A percentile compares a stretch with the other conserved stretches of the same genome.
phyloP scores from a whole-genome alignment of 148 eudicot species.

The Cornus kousa region DNA sequence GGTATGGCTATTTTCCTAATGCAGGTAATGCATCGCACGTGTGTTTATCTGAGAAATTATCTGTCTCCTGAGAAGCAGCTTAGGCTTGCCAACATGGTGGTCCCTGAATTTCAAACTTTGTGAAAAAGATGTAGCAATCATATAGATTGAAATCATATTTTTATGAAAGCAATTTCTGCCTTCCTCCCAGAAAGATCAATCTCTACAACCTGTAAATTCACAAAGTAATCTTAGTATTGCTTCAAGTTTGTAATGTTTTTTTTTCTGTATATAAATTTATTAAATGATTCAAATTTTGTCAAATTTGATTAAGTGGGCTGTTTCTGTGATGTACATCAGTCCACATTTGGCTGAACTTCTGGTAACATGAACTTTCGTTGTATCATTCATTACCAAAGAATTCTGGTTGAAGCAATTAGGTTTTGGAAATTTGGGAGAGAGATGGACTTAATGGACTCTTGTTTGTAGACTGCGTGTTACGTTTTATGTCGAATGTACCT shows the following conservation, averaged over 20 bases:
- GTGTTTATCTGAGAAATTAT: conserved; percentile 45
- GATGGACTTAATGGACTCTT: no score
- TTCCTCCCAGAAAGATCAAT: background rate
- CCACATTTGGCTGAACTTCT: background rate
- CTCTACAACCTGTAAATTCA: no score
- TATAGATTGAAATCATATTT: background rate
- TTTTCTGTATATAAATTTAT: background rate
- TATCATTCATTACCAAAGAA: no score
- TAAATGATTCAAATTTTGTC: no score
- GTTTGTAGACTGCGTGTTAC: no score
- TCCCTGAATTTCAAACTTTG: conserved; percentile 12
- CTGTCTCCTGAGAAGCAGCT: conserved; percentile 70
- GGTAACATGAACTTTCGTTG: background rate
- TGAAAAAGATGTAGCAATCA: background rate
- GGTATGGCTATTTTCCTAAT: conserved; percentile 37
- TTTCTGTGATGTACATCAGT: background rate
- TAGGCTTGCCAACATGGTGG: conserved; percentile 61
- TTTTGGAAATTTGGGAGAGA: no score
- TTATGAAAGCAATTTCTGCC: background rate
- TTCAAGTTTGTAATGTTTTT: background rate
- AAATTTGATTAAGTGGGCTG: no score
- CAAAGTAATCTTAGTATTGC: background rate
- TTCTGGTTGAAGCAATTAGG: no score
- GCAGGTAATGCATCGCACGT: conserved; percentile 47
- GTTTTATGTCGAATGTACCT: no score